These are phyloP conservation scores for Heritiera fomes DNA, from an alignment of 345 rosid species.

Conservation along the genomic window DNA sequence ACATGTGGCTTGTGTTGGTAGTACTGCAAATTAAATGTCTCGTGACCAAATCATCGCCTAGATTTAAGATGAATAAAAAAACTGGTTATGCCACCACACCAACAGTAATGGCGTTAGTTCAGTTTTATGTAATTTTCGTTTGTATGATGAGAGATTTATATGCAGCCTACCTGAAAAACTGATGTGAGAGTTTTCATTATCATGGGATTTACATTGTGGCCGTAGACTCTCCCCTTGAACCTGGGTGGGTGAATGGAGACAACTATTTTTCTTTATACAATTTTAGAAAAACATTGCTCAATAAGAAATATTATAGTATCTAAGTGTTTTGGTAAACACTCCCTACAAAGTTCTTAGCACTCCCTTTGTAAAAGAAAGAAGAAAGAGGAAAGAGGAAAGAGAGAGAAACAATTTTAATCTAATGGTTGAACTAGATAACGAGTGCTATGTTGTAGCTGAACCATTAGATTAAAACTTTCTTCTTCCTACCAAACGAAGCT, in stretches of 20 bases:
- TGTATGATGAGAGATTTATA: not conserved
- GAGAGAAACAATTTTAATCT: too few species aligned
- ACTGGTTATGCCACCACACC: not conserved
- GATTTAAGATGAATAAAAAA: not conserved
- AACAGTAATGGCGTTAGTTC: not conserved
- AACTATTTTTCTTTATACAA: not conserved
- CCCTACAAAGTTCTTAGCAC: too few species aligned
- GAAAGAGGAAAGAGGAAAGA: too few species aligned
- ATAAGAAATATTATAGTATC: not conserved
- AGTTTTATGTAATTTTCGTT: not conserved
- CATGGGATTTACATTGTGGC: not conserved
- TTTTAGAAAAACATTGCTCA: not conserved
- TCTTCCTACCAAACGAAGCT: too few species aligned
- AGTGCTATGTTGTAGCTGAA: too few species aligned
- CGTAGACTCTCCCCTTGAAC: not conserved
- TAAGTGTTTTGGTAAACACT: not conserved
- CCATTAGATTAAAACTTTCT: too few species aligned
- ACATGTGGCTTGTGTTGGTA: constrained; percentile 9
- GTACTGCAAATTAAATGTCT: not conserved
- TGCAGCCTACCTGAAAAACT: not conserved
- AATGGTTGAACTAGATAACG: too few species aligned
- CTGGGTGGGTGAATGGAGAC: not conserved
- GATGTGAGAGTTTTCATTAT: not conserved
- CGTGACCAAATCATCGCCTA: not conserved
- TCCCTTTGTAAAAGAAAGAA: too few species aligned